Base-by-base conservation (phyloP, 2,329 filamentous ascomycete genomes). In the Daldinia eschscholtzii region DNA sequence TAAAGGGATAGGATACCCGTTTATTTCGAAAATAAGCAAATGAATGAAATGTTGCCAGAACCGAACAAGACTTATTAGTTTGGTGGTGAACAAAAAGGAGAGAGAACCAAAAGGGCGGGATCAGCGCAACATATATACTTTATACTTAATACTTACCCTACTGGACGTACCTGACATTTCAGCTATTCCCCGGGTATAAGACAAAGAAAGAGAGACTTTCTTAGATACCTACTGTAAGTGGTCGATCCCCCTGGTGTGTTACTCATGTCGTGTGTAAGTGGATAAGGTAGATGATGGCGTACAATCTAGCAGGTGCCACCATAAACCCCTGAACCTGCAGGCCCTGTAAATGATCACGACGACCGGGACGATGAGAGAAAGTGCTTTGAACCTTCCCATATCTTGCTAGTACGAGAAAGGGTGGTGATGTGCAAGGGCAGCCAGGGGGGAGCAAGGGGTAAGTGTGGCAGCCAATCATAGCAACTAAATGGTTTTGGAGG, bases 101-200 rank as follows among this genome's bases (percentile, higher is more conserved):
- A 42, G 42, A 62, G 57, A 52, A 52, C 57, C 44, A 46, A 15
- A 55, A 30, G 61, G 58, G 13, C 12, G 62, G 62, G 57, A 58
- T 23, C 39, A 61, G 28, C n/a, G 46, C 26, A 41, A 35, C 65
- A 70, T 70, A 70, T 68, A 70, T 57, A 70, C 64, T 67, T 37
- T 68, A 70, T 57, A 70, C 64, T 67, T 37, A 58, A 10, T 15
- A 6, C 30, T 56, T 48, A 62, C 20, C 20, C 2, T 23, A 23
- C 20, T 23, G 20, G 20, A 35, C 33, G 33, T 35, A 10, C 7
- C 33, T 35, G 7, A 35, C 33, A 35, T 35, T 35, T 35, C 33
- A 35, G 33, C 33, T 10, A 10, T 23, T 33, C n/a, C n/a, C 30
- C 35, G 18, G 57, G 52, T 37, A 63, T 65, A 68, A 62, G 61